A percentile compares a stretch with the other conserved stretches of the same genome.
phyloP scores from a whole-genome alignment of 805 yeast species.

The Wickerhamiella vanderwaltii region DNA sequence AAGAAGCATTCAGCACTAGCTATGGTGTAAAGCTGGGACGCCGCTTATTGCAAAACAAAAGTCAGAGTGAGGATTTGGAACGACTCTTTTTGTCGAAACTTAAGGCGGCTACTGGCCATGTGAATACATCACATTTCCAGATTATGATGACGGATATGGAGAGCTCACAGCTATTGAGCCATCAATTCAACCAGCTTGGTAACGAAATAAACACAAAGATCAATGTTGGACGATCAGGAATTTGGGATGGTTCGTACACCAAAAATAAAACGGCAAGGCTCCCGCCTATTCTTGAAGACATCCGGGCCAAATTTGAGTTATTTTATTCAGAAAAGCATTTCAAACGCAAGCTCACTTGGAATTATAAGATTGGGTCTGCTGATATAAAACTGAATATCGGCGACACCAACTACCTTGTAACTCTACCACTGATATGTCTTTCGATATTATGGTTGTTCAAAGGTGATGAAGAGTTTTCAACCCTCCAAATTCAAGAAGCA shows the following conservation, averaged over 20 bases:
- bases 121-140: constrained; percentile 81
- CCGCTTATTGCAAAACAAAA: constrained; percentile 73
- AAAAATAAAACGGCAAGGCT: constrained; percentile 48
- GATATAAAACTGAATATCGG: constrained; percentile 65
- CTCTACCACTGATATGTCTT: constrained; percentile 72
- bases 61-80: constrained; percentile 73
- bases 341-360: constrained; percentile 62
- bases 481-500: constrained; percentile 46
- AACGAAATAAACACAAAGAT: constrained; percentile 38
- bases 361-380: constrained; percentile 70
- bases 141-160: constrained; percentile 91
- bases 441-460: constrained; percentile 62
- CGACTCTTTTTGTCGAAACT: constrained; percentile 48
- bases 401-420: constrained; percentile 60
- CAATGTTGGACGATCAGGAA: constrained; percentile 57
- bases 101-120: constrained; percentile 76
- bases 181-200: constrained; percentile 42
- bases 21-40: constrained; percentile 82
- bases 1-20: constrained; percentile 84
- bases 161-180: constrained; percentile 52
- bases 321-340: constrained; percentile 41
- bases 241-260: constrained; percentile 61
- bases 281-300: constrained; percentile 35
- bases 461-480: constrained; percentile 41
- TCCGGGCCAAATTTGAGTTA: constrained; percentile 37